phyloP scores from a whole-genome alignment of 2,329 filamentous ascomycete species.

The Aspergillus nomiae region DNA sequence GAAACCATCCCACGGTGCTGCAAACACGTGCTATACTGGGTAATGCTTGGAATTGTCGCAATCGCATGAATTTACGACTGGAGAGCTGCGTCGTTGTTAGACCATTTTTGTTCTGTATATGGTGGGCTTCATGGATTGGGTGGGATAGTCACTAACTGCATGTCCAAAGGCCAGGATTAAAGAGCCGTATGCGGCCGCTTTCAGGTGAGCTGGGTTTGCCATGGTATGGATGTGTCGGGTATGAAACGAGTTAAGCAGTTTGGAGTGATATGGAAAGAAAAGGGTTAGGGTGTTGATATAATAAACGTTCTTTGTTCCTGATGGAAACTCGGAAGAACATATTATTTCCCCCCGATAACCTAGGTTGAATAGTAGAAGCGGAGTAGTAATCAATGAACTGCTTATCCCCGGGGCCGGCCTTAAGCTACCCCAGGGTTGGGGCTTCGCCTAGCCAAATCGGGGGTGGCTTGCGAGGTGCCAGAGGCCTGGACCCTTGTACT shows the following conservation, averaged over 20 bases:
- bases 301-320: background rate
- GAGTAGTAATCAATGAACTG: background rate
- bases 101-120: background rate
- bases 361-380: background rate
- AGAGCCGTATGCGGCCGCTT: background rate
- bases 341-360: background rate
- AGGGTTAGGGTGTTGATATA: background rate
- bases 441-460: background rate
- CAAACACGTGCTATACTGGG: background rate
- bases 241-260: background rate
- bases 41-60: background rate
- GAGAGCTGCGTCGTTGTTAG: background rate
- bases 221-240: background rate
- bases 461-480: background rate
- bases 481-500: background rate
- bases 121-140: background rate
- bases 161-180: background rate
- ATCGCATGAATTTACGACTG: background rate
- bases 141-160: background rate
- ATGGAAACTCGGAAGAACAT: background rate
- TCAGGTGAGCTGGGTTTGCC: background rate
- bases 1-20: constrained; percentile 2
- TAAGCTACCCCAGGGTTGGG: background rate
- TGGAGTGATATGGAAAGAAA: background rate
- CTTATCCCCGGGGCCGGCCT: background rate